A percentile compares a stretch with the other conserved stretches of the same genome.
Conservation (phyloP, 1,284 basidiomycete species). For the Coniferiporia sulphurascens region DNA sequence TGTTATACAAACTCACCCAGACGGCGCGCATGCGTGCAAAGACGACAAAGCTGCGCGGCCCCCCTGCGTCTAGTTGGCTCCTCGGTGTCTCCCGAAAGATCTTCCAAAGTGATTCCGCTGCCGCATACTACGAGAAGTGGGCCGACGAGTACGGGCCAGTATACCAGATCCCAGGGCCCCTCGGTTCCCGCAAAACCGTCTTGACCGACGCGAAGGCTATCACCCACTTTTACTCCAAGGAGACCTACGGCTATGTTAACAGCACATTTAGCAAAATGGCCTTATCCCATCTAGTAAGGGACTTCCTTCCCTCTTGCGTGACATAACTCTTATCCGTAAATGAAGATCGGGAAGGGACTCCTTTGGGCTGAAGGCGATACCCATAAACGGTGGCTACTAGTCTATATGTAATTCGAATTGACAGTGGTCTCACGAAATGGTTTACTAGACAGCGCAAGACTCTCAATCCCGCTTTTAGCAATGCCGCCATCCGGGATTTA, state of each 20-base stretch:
- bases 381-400: conserved; percentile 32
- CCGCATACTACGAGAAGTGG: conserved; percentile 29
- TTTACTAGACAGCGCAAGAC: conserved; percentile 36
- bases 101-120: conserved; percentile 18
- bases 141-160: conserved; percentile 44
- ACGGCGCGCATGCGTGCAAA: conserved; percentile 6
- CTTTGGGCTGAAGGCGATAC: conserved; percentile 49
- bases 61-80: conserved; percentile 24
- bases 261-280: conserved; percentile 33
- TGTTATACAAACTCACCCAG: conserved; percentile 6
- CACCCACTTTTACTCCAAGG: conserved; percentile 45
- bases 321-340: not conserved
- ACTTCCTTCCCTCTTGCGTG: not conserved
- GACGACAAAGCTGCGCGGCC: conserved; percentile 31
- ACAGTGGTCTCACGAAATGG: not conserved
- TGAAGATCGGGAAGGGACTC: conserved; percentile 44
- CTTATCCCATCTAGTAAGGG: conserved; percentile 38
- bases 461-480: conserved; percentile 38
- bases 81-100: conserved; percentile 17
- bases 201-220: conserved; percentile 53
- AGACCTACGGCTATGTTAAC: conserved; percentile 45
- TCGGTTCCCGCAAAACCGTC: conserved; percentile 39
- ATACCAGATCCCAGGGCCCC: conserved; percentile 35
- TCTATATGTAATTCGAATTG: not conserved
- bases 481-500: conserved; percentile 33